Evolutionary conservation across 306 rosid species (phyloP).

Genomic region (Luffa aegyptiaca): DNA sequence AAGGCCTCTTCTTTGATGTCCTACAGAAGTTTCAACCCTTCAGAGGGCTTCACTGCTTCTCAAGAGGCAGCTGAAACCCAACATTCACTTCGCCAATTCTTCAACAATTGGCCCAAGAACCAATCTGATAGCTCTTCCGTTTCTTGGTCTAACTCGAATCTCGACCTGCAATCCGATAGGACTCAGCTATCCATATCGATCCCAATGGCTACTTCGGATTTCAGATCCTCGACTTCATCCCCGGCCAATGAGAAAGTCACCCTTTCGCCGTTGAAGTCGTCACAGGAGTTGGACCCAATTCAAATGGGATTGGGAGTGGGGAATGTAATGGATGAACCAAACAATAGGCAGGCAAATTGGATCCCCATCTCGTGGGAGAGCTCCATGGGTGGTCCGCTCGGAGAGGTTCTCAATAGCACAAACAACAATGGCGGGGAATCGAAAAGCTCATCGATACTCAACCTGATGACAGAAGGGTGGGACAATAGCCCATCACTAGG

Average conservation of each 20-base stretch:
- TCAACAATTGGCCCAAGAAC: constrained; percentile 54
- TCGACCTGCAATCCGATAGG: constrained; percentile 39
- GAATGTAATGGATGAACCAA: constrained; percentile 19
- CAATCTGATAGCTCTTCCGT: constrained; percentile 24
- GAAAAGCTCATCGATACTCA: constrained; percentile 50
- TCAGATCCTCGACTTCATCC: constrained; percentile 43
- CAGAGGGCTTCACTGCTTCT: neutral
- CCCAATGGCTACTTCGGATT: constrained; percentile 40
- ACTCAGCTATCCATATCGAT: constrained; percentile 72
- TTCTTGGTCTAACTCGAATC: constrained; percentile 43
- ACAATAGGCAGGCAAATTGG: constrained; percentile 45
- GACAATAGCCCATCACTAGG: constrained; percentile 69
- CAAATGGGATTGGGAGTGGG: constrained; percentile 56
- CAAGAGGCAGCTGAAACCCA: constrained; percentile 12
- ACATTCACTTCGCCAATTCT: constrained; percentile 61
- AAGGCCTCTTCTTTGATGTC: constrained; percentile 25
- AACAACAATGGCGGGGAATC: constrained; percentile 26
- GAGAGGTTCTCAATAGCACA: constrained; percentile 70
- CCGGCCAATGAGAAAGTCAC: constrained; percentile 42
- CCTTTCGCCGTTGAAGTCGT: constrained; percentile 56
- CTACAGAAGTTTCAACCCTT: constrained; percentile 18
- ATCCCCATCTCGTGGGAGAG: constrained; percentile 76
- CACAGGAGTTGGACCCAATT: constrained; percentile 44
- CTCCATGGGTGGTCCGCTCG: constrained; percentile 87
- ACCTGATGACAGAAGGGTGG: constrained; percentile 69